phyloP scores from a whole-genome alignment of 1,284 basidiomycete species.

The Spongiforma sp. region DNA sequence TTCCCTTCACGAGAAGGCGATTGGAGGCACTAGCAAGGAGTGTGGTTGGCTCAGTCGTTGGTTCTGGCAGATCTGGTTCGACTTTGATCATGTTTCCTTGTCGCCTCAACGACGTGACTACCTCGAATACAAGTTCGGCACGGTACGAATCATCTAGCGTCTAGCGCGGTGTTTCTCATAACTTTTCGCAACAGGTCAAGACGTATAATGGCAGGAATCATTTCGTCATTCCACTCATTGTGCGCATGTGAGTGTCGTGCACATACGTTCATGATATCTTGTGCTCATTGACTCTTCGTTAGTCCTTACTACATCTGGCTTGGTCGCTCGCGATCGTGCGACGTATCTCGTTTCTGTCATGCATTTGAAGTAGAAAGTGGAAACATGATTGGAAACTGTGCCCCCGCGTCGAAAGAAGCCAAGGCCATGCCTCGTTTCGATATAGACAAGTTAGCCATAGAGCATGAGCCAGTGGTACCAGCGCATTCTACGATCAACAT shows the following conservation, averaged over 20 bases:
- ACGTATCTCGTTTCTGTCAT: constrained; percentile 63
- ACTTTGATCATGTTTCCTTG: constrained; percentile 78
- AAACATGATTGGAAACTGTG: constrained; percentile 62
- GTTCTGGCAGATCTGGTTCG: constrained; percentile 88
- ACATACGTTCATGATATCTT: not conserved
- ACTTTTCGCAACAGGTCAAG: constrained; percentile 49
- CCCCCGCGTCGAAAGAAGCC: constrained; percentile 44
- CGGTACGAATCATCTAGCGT: constrained; percentile 41
- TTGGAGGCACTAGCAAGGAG: constrained; percentile 72
- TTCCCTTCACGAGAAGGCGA: constrained; percentile 65
- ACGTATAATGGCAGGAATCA: constrained; percentile 77
- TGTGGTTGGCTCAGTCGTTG: constrained; percentile 77
- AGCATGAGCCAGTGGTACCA: constrained; percentile 21
- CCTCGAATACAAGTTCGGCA: constrained; percentile 84
- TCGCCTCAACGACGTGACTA: constrained; percentile 76
- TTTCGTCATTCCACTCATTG: constrained; percentile 71
- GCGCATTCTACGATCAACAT: constrained; percentile 51
- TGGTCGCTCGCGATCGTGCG: constrained; percentile 70
- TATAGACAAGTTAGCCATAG: constrained; percentile 46
- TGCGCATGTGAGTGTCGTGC: constrained; percentile 56
- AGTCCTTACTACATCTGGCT: constrained; percentile 83
- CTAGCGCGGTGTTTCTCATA: constrained; percentile 2
- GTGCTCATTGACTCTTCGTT: constrained; percentile 3
- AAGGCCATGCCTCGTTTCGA: constrained; percentile 44
- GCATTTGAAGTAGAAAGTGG: constrained; percentile 78